A percentile compares a stretch with the other conserved stretches of the same genome.
Conservation (phyloP, 768 basidiomycete species). For the Tulasnella sp. region DNA sequence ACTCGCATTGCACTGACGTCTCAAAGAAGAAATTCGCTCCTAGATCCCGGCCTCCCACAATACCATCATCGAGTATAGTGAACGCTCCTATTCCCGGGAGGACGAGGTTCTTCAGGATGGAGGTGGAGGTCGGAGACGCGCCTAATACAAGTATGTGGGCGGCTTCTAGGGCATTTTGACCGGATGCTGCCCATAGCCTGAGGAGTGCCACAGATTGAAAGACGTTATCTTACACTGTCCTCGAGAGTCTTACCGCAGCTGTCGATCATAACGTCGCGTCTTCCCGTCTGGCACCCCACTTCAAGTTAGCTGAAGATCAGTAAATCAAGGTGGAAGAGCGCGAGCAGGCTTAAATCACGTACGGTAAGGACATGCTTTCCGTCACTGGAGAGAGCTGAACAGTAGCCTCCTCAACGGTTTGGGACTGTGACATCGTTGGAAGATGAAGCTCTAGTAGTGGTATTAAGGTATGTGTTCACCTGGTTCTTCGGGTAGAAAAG, state of each 20-base stretch:
- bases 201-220: no score
- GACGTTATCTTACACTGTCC: not conserved
- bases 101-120: slow-evolving; percentile 91
- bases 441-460: no score
- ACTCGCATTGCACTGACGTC: not conserved
- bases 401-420: slow-evolving; percentile 10
- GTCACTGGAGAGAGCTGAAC: slow-evolving; percentile 9
- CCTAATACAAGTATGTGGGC: slow-evolving; percentile 73
- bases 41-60: slow-evolving; percentile 60
- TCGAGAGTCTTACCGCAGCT: slow-evolving; percentile 54
- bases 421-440: slow-evolving; percentile 1
- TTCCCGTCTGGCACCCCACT: slow-evolving; percentile 72
- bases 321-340: not conserved
- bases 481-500: no score
- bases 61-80: slow-evolving; percentile 65
- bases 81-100: slow-evolving; percentile 91
- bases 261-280: slow-evolving; percentile 86
- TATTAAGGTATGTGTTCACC: no score
- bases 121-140: slow-evolving; percentile 72
- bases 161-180: slow-evolving; percentile 79
- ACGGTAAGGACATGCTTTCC: slow-evolving; percentile 6
- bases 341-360: not conserved
- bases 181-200: slow-evolving; percentile 88
- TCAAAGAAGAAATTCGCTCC: slow-evolving; percentile 93
- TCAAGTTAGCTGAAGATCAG: not conserved